phyloP scores from a whole-genome alignment of 148 eudicot genomes.

The Vaccinium darrowii region DNA sequence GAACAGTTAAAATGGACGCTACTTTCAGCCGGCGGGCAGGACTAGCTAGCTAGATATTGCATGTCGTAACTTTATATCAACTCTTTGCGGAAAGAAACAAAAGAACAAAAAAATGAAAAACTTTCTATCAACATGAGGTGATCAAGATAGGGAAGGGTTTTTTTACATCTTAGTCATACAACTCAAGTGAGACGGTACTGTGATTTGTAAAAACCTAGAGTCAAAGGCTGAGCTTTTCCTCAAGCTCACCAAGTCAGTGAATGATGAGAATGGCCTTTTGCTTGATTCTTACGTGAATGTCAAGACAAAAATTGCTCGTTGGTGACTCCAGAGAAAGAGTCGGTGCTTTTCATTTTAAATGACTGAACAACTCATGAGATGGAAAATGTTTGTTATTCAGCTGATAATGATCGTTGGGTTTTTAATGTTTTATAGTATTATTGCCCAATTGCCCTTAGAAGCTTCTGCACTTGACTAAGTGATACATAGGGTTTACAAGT shows the following conservation, averaged over 20 bases:
- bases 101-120: too few species aligned
- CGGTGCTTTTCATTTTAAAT: background rate
- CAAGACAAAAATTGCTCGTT: background rate
- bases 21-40: too few species aligned
- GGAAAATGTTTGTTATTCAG: background rate
- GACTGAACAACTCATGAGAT: background rate
- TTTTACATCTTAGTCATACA: background rate
- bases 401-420: conserved; percentile 8
- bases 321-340: background rate
- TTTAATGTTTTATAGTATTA: background rate
- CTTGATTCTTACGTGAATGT: background rate
- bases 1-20: too few species aligned
- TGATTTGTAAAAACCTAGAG: background rate
- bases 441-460: background rate
- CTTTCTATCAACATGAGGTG: too few species aligned
- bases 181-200: background rate
- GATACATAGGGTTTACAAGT: background rate
- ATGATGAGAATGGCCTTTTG: background rate
- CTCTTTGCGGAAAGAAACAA: too few species aligned
- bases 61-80: too few species aligned
- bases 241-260: background rate
- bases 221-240: background rate
- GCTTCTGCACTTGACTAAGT: background rate
- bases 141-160: too few species aligned
- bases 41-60: too few species aligned